A percentile compares a stretch with the other conserved stretches of the same genome.
These are phyloP conservation scores for Solanum ahanhuiri DNA, from an alignment of 257 asterid species.

Conservation along the genomic window DNA sequence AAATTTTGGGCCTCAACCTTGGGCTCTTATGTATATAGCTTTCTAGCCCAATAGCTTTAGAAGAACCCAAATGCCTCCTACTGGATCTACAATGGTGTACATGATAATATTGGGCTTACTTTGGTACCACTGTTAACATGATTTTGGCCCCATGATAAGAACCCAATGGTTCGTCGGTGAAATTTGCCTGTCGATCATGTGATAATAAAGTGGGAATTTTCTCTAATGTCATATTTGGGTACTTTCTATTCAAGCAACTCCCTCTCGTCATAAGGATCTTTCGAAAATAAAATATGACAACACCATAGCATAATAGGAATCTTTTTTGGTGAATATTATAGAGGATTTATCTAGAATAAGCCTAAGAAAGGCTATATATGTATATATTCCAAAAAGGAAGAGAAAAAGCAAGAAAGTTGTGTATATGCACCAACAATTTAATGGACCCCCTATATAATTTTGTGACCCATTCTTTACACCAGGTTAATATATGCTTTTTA, in stretches of 20 bases:
- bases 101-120: not conserved
- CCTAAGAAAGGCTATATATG: not conserved
- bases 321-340: not conserved
- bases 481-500: not conserved
- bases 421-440: not conserved
- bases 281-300: not conserved
- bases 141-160: not conserved
- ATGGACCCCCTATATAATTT: not conserved
- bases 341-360: not conserved
- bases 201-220: not conserved
- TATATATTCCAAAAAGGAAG: not conserved
- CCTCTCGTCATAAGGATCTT: too few species aligned
- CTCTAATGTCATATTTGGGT: not conserved
- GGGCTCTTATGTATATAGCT: not conserved
- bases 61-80: not conserved
- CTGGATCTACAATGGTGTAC: not conserved
- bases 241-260: not conserved
- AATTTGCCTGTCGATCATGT: not conserved
- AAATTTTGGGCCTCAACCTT: not conserved
- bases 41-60: not conserved
- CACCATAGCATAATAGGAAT: not conserved
- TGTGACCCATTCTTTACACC: not conserved
- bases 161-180: not conserved
- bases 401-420: not conserved
- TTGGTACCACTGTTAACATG: not conserved